Evolutionary conservation across 1,284 basidiomycete species (phyloP), one percentile per base, ranked within the genome.

Genomic region (Anthracocystis panici-leucophaei): DNA sequence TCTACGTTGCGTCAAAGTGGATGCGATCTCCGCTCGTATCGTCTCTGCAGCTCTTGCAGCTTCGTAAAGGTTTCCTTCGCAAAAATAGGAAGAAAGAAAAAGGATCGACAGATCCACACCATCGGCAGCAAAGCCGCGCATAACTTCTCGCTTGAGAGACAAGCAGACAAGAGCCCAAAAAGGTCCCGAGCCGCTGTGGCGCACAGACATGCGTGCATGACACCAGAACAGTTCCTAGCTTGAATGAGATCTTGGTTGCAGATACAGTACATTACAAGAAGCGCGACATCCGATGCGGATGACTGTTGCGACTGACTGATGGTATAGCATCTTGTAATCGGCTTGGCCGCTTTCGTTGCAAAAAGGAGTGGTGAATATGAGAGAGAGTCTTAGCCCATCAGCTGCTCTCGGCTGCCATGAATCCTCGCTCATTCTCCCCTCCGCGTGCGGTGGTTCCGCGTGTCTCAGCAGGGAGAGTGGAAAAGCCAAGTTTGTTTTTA

Each of bases 1-100:
- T 70, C 61, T 70, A 70, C 67, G 31, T 16, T 61, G 67, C 67
- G 46, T 70, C 27, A 27, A 40, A 23, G 11, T 31, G 57, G 59
- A 45, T 62, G 40, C 31, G 12, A 21, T 41, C 10, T 58, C 38
- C 41, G 51, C 57, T 48, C 11, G 25, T 25, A 35, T 50, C 31
- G 31, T 50, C n/a, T 35, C 49, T 33, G 38, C 20, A 31, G 16
- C 16, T 20, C 35, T 23, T 50, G 20, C 55, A 42, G 48, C 40
- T 57, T 27, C 45, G 20, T 5, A 44, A 11, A 38, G 21, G 44
- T 16, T 46, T 35, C 12, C 35, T 38, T 38, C 35, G 14, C 35
- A 16, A 31, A 10, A 55, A 45, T 27, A 7, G 42, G 41, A 29
- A 45, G 41, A 3, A n/a, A 35, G 16, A 52, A 54, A 25, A 53